Evolutionary conservation across 1,284 basidiomycete genomes (phyloP).

Genomic region (Ganoderma resinaceum): DNA sequence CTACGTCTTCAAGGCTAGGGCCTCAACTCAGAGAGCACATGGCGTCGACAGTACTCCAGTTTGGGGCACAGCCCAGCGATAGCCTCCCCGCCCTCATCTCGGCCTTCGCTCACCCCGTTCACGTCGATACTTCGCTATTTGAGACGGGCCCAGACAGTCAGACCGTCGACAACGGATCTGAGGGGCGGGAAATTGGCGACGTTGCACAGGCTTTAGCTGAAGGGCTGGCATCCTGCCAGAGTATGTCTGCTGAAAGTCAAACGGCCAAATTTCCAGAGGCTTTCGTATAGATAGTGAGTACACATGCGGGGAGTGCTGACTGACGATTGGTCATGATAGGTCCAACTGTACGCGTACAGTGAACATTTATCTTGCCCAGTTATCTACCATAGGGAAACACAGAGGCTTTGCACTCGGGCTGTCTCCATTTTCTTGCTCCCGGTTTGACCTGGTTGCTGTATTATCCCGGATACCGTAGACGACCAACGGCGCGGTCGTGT

Average conservation of each 20-base stretch:
- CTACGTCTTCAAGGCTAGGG: neutral
- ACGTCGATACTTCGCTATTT: neutral
- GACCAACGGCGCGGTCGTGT: too few relatives aligned
- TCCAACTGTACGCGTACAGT: too few relatives aligned
- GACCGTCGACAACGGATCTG: neutral
- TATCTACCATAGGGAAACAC: too few relatives aligned
- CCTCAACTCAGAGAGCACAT: neutral
- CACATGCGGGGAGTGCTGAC: too few relatives aligned
- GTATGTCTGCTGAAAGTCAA: neutral
- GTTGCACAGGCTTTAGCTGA: neutral
- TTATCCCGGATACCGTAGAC: too few relatives aligned
- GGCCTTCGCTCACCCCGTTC: neutral
- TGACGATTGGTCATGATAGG: too few relatives aligned
- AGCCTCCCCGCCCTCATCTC: neutral
- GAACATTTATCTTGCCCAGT: too few relatives aligned
- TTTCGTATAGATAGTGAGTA: neutral
- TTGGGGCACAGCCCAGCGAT: neutral
- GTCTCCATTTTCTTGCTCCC: too few relatives aligned
- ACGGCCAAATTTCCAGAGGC: neutral
- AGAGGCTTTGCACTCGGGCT: too few relatives aligned
- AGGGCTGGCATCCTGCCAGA: neutral
- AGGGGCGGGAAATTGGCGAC: neutral
- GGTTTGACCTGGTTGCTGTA: too few relatives aligned
- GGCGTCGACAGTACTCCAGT: neutral
- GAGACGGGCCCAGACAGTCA: neutral